A percentile compares a stretch with the other conserved stretches of the same genome.
These are phyloP conservation scores for Ensete ventricosum DNA, from an alignment of 176 grass and related monocot species.

Conservation along the genomic window DNA sequence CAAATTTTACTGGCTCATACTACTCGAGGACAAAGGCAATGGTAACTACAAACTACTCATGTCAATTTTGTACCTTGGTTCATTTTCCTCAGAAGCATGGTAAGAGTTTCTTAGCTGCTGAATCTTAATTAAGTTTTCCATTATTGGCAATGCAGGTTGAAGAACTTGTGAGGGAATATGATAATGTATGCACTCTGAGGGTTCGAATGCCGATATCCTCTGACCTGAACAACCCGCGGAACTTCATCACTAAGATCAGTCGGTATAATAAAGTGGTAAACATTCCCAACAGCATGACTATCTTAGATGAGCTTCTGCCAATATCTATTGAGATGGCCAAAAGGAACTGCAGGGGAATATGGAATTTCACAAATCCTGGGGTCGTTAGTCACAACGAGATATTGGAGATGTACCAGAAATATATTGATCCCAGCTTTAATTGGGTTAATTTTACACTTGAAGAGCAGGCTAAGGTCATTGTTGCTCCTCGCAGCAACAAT, in stretches of 20 bases:
- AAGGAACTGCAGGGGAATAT: slow-evolving; percentile 47
- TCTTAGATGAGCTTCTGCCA: slow-evolving; percentile 54
- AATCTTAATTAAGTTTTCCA: neutral
- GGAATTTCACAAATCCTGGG: slow-evolving; percentile 64
- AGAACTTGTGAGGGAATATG: slow-evolving; percentile 56
- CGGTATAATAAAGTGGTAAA: slow-evolving; percentile 60
- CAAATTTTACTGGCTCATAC: slow-evolving; percentile 20
- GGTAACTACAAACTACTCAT: neutral
- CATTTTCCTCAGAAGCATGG: neutral
- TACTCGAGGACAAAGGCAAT: slow-evolving; percentile 19
- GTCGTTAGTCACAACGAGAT: slow-evolving; percentile 58
- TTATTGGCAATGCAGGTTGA: slow-evolving; percentile 42
- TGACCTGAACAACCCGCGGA: slow-evolving; percentile 50
- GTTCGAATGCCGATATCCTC: slow-evolving; percentile 65
- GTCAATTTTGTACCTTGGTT: neutral
- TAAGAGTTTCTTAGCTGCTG: neutral
- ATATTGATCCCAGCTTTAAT: slow-evolving; percentile 42
- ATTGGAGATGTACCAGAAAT: slow-evolving; percentile 52
- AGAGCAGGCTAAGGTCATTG: slow-evolving; percentile 83
- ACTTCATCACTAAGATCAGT: slow-evolving; percentile 57
- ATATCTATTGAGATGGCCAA: slow-evolving; percentile 59
- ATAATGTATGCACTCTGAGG: slow-evolving; percentile 56
- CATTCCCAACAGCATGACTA: slow-evolving; percentile 60
- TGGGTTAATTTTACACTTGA: slow-evolving; percentile 59
- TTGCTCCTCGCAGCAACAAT: slow-evolving; percentile 70